Evolutionary conservation across 768 basidiomycete genomes (phyloP).

Genomic region (Tylopilus sp.): DNA sequence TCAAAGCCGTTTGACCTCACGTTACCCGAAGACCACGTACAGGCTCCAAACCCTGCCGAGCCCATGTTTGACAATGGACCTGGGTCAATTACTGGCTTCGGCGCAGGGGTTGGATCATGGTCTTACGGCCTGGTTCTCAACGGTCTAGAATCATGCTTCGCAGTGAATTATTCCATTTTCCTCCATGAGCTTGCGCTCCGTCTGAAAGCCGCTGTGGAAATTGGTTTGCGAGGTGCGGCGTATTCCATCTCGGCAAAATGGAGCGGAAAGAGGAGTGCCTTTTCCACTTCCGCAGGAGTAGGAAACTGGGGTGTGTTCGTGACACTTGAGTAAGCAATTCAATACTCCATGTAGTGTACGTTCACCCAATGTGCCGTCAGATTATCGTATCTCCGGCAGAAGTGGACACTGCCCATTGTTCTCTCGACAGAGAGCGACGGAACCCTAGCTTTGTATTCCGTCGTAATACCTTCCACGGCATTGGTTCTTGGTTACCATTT

Average conservation of each 20-base stretch:
- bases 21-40: constrained; percentile 21
- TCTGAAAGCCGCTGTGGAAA: constrained; percentile 47
- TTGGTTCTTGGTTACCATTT: constrained; percentile 55
- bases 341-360: constrained; percentile 7
- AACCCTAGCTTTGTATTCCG: constrained; percentile 46
- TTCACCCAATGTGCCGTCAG: constrained; percentile 33
- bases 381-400: constrained; percentile 54
- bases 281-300: constrained; percentile 44
- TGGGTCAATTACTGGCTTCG: constrained; percentile 53
- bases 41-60: constrained; percentile 20
- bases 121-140: constrained; percentile 48
- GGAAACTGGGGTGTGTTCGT: constrained; percentile 48
- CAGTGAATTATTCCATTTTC: constrained; percentile 48
- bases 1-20: constrained; percentile 39
- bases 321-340: constrained; percentile 46
- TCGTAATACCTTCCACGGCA: constrained; percentile 53
- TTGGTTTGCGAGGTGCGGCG: constrained; percentile 43
- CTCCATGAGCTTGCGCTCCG: constrained; percentile 55
- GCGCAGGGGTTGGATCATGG: constrained; percentile 43
- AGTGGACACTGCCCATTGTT: constrained; percentile 53
- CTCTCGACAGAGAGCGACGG: constrained; percentile 49
- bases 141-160: constrained; percentile 44
- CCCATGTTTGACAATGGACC: constrained; percentile 27
- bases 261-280: constrained; percentile 41
- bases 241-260: constrained; percentile 48